Evolutionary conservation across 306 rosid genomes (phyloP).

Genomic region (Cicer pinnatifidum): DNA sequence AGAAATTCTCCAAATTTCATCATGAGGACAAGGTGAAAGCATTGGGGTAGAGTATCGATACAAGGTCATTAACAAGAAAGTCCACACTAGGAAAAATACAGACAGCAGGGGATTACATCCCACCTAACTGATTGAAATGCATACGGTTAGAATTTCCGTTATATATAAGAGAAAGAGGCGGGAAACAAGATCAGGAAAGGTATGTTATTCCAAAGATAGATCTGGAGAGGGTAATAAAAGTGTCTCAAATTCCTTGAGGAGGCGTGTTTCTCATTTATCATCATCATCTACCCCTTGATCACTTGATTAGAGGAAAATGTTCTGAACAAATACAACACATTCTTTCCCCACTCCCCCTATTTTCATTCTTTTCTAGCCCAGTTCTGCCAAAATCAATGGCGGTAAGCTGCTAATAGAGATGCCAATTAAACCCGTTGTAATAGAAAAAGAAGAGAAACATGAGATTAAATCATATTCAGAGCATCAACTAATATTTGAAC

Average conservation of each 20-base stretch:
- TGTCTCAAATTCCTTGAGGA: neutral
- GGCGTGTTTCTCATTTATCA: neutral
- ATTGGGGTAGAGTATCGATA: neutral
- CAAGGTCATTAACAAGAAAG: neutral
- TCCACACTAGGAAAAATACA: neutral
- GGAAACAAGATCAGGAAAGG: neutral
- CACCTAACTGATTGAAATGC: neutral
- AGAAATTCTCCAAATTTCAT: neutral
- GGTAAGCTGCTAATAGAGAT: conserved; percentile 21
- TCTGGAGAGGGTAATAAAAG: neutral
- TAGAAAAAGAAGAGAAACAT: conserved; percentile 21
- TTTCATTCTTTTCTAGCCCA: conserved; percentile 5
- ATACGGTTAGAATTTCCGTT: neutral
- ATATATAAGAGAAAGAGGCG: neutral
- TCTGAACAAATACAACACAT: conserved; percentile 6
- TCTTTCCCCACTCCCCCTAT: neutral
- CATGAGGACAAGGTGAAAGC: neutral
- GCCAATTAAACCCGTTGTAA: conserved; percentile 6
- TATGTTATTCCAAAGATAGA: neutral
- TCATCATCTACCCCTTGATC: neutral
- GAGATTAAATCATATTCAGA: conserved; percentile 10
- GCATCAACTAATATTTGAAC: neutral
- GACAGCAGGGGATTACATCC: neutral
- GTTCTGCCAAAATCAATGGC: conserved; percentile 11
- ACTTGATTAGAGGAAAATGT: conserved; percentile 7